A percentile compares a stretch with the other conserved stretches of the same genome.
These are phyloP conservation scores for Dipsacomyces acuminosporus DNA, from an alignment of 371 early-diverging fungal species.

Conservation along the genomic window DNA sequence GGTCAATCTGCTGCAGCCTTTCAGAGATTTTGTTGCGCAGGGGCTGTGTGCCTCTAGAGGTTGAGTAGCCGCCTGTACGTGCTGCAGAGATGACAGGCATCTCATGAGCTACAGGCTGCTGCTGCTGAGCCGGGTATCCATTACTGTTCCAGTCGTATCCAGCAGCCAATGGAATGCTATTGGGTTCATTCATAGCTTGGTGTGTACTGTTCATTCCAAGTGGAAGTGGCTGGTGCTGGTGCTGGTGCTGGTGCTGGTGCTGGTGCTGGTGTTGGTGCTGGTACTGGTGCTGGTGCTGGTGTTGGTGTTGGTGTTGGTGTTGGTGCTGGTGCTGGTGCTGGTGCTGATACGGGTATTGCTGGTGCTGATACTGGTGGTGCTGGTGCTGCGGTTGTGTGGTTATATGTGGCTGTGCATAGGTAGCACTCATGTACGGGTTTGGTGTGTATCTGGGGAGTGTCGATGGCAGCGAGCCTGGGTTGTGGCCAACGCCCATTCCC, in stretches of 20 bases:
- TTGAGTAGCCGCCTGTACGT: not conserved
- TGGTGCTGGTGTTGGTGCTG: no score
- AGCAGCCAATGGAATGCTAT: constrained; percentile 5
- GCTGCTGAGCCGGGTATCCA: constrained; percentile 10
- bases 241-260: not conserved
- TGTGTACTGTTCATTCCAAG: not conserved
- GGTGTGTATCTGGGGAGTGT: constrained; percentile 2
- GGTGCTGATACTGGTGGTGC: not conserved
- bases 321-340: no score
- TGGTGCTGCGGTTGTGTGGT: not conserved
- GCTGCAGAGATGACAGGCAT: no score
- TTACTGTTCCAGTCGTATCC: constrained; percentile 35
- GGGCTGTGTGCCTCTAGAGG: constrained; percentile 16
- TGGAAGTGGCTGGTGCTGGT: constrained; percentile 1
- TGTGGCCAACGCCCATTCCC: constrained; percentile 1
- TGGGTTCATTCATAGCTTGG: not conserved
- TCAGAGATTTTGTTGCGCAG: constrained; percentile 43
- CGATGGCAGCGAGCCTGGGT: constrained; percentile 1
- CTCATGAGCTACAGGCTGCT: no score
- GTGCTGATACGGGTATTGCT: not conserved
- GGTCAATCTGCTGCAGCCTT: constrained; percentile 45
- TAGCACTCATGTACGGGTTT: not conserved
- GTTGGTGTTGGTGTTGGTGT: no score
- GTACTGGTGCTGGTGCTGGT: no score
- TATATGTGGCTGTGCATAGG: not conserved